These are phyloP conservation scores for Papiliotrema laurentii DNA, from an alignment of 1,284 basidiomycete genomes.

Conservation along the genomic window DNA sequence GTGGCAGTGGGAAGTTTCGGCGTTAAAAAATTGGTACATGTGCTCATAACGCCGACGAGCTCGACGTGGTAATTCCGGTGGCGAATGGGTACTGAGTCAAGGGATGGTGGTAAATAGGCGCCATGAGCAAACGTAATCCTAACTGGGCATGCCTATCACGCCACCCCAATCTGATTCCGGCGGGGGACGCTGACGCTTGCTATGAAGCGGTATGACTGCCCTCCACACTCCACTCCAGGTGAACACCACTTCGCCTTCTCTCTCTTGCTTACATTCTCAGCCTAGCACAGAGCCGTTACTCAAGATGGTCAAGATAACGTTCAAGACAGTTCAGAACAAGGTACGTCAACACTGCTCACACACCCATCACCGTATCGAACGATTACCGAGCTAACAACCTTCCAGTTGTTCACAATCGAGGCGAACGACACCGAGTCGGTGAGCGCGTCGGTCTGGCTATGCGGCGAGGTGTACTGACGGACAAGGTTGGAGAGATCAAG, in stretches of 20 bases:
- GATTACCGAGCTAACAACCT: slow-evolving; percentile 6
- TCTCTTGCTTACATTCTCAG: background rate
- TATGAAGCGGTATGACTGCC: too few relatives aligned
- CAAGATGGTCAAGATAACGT: slow-evolving; percentile 77
- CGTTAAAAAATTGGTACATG: background rate
- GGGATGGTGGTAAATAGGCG: too few relatives aligned
- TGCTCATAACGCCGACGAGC: background rate
- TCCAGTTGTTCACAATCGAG: slow-evolving; percentile 63
- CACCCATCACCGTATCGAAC: background rate
- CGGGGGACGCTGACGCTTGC: too few relatives aligned
- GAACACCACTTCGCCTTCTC: background rate
- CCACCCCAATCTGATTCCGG: too few relatives aligned
- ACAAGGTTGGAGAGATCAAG: slow-evolving; percentile 68
- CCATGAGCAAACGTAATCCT: too few relatives aligned
- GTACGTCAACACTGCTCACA: slow-evolving; percentile 52
- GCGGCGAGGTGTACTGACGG: slow-evolving; percentile 1
- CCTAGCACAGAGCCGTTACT: slow-evolving; percentile 1
- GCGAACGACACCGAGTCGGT: slow-evolving; percentile 69
- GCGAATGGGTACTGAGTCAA: too few relatives aligned
- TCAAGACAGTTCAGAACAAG: slow-evolving; percentile 92
- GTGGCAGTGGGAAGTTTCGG: background rate
- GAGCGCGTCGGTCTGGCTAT: slow-evolving; percentile 7
- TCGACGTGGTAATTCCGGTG: too few relatives aligned
- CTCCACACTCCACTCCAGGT: too few relatives aligned
- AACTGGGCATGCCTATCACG: too few relatives aligned